Percentiles rank a stretch among this genome's conserved stretches.
Conservation (phyloP, 2,329 filamentous ascomycete species). For the Arthrobotrys entomopaga region DNA sequence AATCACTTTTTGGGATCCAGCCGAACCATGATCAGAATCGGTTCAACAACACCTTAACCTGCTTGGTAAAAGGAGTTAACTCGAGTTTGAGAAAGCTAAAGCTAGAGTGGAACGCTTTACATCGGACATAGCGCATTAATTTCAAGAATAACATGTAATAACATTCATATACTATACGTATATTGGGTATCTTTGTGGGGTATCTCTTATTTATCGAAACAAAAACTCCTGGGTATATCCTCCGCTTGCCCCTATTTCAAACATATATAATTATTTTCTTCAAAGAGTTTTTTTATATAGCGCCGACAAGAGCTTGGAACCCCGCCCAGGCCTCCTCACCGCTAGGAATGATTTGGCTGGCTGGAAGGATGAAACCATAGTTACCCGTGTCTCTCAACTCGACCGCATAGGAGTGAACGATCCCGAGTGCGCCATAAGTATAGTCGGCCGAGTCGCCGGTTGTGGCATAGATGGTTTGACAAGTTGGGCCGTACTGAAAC, state of each 20-base stretch:
- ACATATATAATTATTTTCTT: background rate
- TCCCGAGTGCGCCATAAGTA: slow-evolving; percentile 62
- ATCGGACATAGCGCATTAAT: too few species aligned
- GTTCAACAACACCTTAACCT: too few species aligned
- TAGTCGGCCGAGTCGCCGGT: slow-evolving; percentile 65
- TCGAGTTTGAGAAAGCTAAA: too few species aligned
- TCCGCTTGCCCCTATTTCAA: background rate
- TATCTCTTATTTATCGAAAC: slow-evolving; percentile 39
- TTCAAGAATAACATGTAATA: too few species aligned
- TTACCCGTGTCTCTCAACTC: slow-evolving; percentile 66
- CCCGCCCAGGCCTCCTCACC: slow-evolving; percentile 66
- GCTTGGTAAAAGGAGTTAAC: too few species aligned
- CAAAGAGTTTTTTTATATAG: slow-evolving; percentile 53
- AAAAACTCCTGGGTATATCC: slow-evolving; percentile 40
- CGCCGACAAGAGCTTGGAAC: slow-evolving; percentile 60
- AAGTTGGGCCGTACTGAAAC: slow-evolving; percentile 66
- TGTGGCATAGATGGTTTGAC: slow-evolving; percentile 71
- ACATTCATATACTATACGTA: background rate
- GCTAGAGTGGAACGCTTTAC: too few species aligned
- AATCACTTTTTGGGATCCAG: too few species aligned
- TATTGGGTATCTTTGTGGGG: slow-evolving; percentile 37
- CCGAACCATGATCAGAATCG: too few species aligned
- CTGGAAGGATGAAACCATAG: slow-evolving; percentile 66
- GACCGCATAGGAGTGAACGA: slow-evolving; percentile 65
- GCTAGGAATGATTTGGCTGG: slow-evolving; percentile 65